Evolutionary conservation across 176 grass and related monocot species (phyloP).

Genomic region (Rhipidocladum racemiflorum): DNA sequence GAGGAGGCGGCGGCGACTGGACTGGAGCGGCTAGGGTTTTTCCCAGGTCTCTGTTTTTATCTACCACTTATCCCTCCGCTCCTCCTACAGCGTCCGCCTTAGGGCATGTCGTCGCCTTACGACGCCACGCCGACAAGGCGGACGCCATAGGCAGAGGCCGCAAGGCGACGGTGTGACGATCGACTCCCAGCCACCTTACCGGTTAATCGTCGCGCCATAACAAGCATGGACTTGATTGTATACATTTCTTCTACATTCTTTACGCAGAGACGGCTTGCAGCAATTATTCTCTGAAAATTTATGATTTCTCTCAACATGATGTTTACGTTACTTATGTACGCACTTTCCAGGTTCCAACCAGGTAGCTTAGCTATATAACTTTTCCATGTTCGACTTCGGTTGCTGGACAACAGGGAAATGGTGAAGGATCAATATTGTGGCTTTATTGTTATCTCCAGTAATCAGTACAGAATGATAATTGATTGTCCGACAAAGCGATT

Average conservation of each 20-base stretch:
- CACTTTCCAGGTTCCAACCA: not conserved
- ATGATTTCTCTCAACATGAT: not conserved
- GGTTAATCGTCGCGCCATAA: too few relatives aligned
- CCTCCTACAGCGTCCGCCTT: too few relatives aligned
- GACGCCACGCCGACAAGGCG: too few relatives aligned
- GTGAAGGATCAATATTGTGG: not conserved
- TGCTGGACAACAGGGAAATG: not conserved
- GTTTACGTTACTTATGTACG: not conserved
- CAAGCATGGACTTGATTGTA: not conserved
- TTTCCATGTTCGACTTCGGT: not conserved
- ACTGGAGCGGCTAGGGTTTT: too few relatives aligned
- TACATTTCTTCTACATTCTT: not conserved
- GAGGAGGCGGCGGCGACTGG: too few relatives aligned
- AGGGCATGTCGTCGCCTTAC: too few relatives aligned
- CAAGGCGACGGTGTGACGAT: too few relatives aligned
- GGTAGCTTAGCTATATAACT: not conserved
- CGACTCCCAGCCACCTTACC: too few relatives aligned
- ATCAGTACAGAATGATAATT: not conserved
- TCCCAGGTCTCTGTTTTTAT: too few relatives aligned
- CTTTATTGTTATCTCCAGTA: slow-evolving; percentile 4
- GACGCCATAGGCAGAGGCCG: too few relatives aligned
- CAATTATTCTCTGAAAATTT: not conserved
- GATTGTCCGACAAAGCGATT: not conserved
- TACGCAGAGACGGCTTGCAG: not conserved
- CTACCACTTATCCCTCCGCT: too few relatives aligned